Conservation (phyloP, 108 stramenopile species). For the Cyclostephanos invisitatus region DNA sequence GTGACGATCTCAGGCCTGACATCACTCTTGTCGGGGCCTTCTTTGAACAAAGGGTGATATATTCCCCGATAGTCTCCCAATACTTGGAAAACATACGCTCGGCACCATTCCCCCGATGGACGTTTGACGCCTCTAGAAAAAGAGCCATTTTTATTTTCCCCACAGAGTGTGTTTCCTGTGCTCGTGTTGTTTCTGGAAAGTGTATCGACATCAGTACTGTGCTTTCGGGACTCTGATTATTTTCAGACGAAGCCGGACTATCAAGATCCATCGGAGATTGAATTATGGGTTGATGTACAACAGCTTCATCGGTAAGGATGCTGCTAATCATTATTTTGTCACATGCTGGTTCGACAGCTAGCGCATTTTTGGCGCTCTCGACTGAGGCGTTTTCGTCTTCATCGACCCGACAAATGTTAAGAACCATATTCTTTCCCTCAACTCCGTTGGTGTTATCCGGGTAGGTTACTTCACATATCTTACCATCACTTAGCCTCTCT, state of each 20-base stretch:
- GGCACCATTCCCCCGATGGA: slow-evolving; percentile 46
- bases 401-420: no score
- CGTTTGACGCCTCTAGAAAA: slow-evolving; percentile 38
- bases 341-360: not conserved
- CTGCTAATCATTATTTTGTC: not conserved
- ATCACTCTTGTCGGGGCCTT: slow-evolving; percentile 17
- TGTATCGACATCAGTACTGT: not conserved
- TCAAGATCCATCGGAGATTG: not conserved
- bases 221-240: not conserved
- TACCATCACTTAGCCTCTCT: not conserved
- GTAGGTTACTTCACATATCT: not conserved
- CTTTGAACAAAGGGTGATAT: slow-evolving; percentile 15
- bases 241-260: not conserved
- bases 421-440: not conserved
- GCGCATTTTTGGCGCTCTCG: not conserved
- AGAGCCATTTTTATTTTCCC: slow-evolving; percentile 40
- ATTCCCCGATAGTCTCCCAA: slow-evolving; percentile 62
- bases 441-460: not conserved
- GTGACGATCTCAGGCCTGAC: slow-evolving; percentile 15
- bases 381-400: not conserved
- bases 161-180: slow-evolving; percentile 9
- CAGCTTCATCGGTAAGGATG: not conserved
- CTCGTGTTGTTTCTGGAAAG: not conserved
- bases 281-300: not conserved
- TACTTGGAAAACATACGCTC: slow-evolving; percentile 70